phyloP scores from a whole-genome alignment of 2,329 filamentous ascomycete species.

The Pyricularia grisea region DNA sequence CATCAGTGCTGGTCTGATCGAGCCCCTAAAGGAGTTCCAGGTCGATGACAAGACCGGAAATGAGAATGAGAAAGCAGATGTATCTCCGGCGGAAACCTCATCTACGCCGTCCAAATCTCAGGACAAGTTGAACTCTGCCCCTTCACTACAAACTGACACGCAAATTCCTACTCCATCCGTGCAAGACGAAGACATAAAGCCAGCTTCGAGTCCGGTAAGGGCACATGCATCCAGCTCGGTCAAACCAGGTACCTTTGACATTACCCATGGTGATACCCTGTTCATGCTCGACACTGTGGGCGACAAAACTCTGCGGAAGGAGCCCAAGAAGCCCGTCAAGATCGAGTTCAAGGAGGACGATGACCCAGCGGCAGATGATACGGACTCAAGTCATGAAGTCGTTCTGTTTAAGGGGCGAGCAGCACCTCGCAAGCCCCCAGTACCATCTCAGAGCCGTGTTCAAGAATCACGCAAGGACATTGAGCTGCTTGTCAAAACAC shows the following conservation, averaged over 20 bases:
- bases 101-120: not conserved
- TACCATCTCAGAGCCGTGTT: not conserved
- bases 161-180: not conserved
- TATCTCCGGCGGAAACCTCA: not conserved
- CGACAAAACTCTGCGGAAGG: conserved; percentile 1
- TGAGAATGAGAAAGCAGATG: not conserved
- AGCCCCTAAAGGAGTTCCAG: conserved; percentile 33
- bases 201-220: not conserved
- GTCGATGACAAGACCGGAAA: not conserved
- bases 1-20: conserved; percentile 40
- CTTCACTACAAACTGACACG: not conserved
- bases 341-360: not conserved
- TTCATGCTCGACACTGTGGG: conserved; percentile 6
- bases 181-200: not conserved
- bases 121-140: not conserved
- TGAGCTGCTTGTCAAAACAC: conserved; percentile 7
- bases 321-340: not conserved
- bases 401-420: conserved; percentile 48
- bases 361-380: conserved; percentile 12
- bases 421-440: not conserved
- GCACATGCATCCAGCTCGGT: not conserved
- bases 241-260: not conserved
- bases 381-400: conserved; percentile 63
- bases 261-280: conserved; percentile 10
- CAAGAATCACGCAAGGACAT: not conserved